Evolutionary conservation across 2,329 filamentous ascomycete species (phyloP).

Genomic region (Byssoonygena ceratinophila): DNA sequence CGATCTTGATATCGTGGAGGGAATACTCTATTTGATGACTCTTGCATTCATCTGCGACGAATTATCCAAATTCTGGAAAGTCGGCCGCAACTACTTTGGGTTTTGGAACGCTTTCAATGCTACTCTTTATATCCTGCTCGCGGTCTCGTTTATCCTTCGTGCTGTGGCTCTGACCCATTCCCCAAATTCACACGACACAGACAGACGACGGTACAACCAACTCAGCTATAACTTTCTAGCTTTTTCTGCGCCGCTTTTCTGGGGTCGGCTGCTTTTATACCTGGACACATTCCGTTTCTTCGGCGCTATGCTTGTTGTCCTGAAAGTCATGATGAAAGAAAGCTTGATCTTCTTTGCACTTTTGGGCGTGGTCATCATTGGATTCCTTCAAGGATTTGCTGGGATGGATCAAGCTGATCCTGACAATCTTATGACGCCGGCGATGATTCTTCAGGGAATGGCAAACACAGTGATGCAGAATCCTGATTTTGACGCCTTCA

Average conservation of each 20-base stretch:
- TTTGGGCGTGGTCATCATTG: conserved; percentile 62
- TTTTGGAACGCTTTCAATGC: conserved; percentile 98
- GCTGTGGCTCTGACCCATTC: conserved; percentile 64
- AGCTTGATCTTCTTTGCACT: conserved; percentile 94
- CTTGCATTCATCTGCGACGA: conserved; percentile 86
- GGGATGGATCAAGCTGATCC: conserved; percentile 77
- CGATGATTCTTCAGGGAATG: conserved; percentile 47
- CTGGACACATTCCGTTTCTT: conserved; percentile 92
- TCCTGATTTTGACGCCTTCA: conserved; percentile 81
- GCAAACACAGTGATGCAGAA: conserved; percentile 83
- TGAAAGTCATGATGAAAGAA: conserved; percentile 91
- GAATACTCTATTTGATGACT: conserved; percentile 81
- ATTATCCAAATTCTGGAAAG: conserved; percentile 79
- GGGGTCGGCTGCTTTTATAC: conserved; percentile 83
- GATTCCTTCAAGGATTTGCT: conserved; percentile 87
- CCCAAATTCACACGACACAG: conserved; percentile 38
- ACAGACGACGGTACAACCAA: conserved; percentile 57
- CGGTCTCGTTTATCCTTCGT: conserved; percentile 66
- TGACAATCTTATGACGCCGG: conserved; percentile 42
- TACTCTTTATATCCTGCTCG: conserved; percentile 66
- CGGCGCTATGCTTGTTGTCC: conserved; percentile 91
- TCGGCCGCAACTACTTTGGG: conserved; percentile 77
- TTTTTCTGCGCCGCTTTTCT: conserved; percentile 92
- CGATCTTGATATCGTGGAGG: conserved; percentile 73
- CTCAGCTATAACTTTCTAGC: conserved; percentile 91